Percentiles rank a stretch among this genome's conserved stretches.
Conservation (phyloP, 2,329 filamentous ascomycete species). For the Cordyceps tenuipes region DNA sequence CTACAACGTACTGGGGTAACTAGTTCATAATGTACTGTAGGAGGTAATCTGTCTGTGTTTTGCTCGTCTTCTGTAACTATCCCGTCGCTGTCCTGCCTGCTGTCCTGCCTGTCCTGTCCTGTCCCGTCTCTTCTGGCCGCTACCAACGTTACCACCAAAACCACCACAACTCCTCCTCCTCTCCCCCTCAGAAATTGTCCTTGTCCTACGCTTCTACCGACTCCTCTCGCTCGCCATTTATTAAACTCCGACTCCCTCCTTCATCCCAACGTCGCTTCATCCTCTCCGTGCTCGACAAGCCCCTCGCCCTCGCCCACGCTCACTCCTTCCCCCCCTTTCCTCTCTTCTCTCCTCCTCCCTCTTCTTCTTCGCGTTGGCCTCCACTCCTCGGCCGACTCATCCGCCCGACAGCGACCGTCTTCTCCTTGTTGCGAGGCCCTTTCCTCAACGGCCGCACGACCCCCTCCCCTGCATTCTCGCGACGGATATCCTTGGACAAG, state of each 20-base stretch:
- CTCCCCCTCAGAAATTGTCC: neutral
- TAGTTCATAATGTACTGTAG: no score
- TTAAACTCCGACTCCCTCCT: neutral
- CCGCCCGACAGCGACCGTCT: neutral
- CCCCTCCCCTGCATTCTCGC: neutral
- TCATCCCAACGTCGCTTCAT: constrained; percentile 3
- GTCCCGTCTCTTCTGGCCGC: neutral
- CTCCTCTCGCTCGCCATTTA: neutral
- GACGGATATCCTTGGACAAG: neutral
- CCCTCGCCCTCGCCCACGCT: neutral
- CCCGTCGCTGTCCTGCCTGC: neutral
- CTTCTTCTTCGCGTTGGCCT: neutral
- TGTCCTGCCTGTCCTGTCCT: neutral
- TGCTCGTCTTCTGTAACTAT: neutral
- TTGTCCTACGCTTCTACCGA: neutral
- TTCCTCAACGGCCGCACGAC: neutral
- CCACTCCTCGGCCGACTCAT: neutral
- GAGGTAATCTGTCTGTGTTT: neutral
- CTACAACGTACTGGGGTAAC: no score
- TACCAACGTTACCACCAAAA: neutral
- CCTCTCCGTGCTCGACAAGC: neutral
- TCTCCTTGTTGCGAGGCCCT: neutral
- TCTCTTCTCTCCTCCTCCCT: neutral
- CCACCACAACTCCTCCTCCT: neutral
- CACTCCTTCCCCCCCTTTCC: neutral